phyloP scores from a whole-genome alignment of 345 rosid genomes.

The Brassica napus region DNA sequence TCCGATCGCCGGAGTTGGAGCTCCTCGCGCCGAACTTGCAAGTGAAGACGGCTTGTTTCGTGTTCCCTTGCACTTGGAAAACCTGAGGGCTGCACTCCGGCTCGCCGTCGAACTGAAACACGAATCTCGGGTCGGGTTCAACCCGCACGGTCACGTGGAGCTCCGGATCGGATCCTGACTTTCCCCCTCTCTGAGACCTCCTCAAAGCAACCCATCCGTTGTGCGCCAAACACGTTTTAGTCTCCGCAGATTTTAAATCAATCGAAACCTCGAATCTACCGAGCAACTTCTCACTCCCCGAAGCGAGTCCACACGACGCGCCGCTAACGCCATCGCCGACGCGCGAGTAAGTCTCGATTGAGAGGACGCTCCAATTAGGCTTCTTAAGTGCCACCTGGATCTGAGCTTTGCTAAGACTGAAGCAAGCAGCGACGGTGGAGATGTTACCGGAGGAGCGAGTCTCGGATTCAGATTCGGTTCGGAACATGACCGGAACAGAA shows the following conservation, averaged over 20 bases:
- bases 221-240: constrained; percentile 53
- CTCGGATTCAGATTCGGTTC: constrained; percentile 39
- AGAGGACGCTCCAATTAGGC: constrained; percentile 36
- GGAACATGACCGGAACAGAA: constrained; percentile 40
- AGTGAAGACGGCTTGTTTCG: constrained; percentile 91
- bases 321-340: constrained; percentile 34
- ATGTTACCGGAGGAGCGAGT: constrained; percentile 28
- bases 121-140: constrained; percentile 89
- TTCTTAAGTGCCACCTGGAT: constrained; percentile 42
- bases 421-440: constrained; percentile 68
- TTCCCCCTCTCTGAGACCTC: constrained; percentile 38
- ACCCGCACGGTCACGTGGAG: constrained; percentile 57
- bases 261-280: constrained; percentile 58
- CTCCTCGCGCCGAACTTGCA: constrained; percentile 82
- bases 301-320: constrained; percentile 47
- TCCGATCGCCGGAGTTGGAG: constrained; percentile 51
- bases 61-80: constrained; percentile 84
- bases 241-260: constrained; percentile 63
- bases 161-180: constrained; percentile 44
- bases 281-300: constrained; percentile 52
- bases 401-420: constrained; percentile 55
- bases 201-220: constrained; percentile 64
- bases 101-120: constrained; percentile 83
- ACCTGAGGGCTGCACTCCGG: constrained; percentile 98
- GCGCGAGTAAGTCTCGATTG: constrained; percentile 52